A percentile compares a stretch with the other conserved stretches of the same genome.
These are phyloP conservation scores for Dichomitus squalens DNA, from an alignment of 1,284 basidiomycete genomes.

Conservation along the genomic window DNA sequence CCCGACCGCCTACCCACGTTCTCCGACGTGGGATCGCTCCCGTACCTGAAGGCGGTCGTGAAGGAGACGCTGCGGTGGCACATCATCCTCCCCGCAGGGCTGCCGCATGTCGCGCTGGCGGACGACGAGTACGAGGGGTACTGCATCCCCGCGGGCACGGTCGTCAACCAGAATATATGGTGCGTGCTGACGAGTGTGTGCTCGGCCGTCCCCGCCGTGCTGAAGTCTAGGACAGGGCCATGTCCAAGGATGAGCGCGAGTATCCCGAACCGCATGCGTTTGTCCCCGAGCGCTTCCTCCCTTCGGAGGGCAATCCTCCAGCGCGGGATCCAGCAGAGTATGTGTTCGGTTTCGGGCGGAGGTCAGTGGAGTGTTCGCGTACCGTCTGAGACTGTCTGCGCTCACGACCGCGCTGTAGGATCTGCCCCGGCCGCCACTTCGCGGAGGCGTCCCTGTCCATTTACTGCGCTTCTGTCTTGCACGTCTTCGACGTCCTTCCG, in stretches of 20 bases:
- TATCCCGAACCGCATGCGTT: background rate
- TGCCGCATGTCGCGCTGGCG: no score
- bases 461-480: background rate
- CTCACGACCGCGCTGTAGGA: background rate
- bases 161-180: background rate
- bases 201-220: no score
- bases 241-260: background rate
- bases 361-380: background rate
- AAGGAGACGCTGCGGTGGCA: no score
- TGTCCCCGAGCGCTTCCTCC: background rate
- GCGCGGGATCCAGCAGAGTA: background rate
- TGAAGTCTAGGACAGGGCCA: background rate
- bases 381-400: background rate
- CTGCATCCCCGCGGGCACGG: no score
- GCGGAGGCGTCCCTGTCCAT: background rate
- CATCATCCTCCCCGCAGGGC: no score
- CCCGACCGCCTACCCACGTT: slow-evolving; percentile 1
- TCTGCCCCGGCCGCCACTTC: background rate
- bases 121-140: no score
- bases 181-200: no score
- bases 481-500: background rate
- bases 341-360: background rate
- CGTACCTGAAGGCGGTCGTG: no score
- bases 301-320: background rate
- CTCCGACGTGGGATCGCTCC: no score